Evolutionary conservation across 1,284 basidiomycete species (phyloP).

Genomic region (Ceratobasidium papillatum): DNA sequence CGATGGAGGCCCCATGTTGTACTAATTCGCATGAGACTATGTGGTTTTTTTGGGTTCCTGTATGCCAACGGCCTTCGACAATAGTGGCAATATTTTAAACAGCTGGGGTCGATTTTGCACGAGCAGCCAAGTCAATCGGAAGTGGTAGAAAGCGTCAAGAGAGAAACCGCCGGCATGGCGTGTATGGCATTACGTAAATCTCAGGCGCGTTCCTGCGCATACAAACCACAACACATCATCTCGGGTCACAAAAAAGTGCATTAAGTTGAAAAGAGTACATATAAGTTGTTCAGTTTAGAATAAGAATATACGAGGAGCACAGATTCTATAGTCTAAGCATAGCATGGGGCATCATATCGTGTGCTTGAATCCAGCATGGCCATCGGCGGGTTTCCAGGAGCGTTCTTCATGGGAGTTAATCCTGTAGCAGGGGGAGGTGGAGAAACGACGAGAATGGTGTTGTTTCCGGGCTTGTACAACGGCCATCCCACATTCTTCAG

Average conservation of each 20-base stretch:
- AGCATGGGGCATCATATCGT: neutral
- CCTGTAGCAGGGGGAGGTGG: neutral
- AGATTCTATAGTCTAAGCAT: neutral
- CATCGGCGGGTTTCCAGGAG: neutral
- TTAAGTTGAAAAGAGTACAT: neutral
- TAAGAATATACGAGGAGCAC: neutral
- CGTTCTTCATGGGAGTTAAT: neutral
- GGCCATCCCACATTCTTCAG: constrained; percentile 6
- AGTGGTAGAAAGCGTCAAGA: constrained; percentile 9
- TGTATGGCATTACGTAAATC: constrained; percentile 34
- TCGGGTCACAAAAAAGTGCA: neutral
- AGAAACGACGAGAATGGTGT: constrained; percentile 11
- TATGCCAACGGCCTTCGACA: neutral
- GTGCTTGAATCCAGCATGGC: constrained; percentile 4
- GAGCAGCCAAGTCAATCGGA: constrained; percentile 11
- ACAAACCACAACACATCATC: constrained; percentile 21
- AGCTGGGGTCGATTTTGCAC: neutral
- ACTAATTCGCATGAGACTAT: constrained; percentile 5
- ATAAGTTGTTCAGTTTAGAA: neutral
- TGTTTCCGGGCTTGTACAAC: constrained; percentile 22
- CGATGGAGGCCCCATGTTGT: constrained; percentile 25
- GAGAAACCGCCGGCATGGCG: constrained; percentile 34
- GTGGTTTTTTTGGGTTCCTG: neutral
- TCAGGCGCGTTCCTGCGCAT: neutral
- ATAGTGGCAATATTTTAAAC: neutral